Base-by-base conservation (phyloP, 345 rosid species). In the Garcia nutans region DNA sequence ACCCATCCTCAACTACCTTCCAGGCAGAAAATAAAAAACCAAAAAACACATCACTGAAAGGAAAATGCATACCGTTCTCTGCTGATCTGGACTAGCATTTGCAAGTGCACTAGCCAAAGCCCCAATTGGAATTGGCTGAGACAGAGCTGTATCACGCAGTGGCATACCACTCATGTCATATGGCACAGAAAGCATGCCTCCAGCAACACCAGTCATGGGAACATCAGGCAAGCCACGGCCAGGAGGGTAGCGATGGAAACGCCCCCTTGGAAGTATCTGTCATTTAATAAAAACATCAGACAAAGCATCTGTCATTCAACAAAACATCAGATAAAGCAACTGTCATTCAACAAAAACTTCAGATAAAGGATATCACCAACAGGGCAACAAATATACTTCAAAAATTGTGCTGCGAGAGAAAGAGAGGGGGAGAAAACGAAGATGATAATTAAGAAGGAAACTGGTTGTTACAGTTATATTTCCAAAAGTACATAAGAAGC, bases 101-200 rank as follows among this genome's bases (percentile, higher is more conserved):
- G 99, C 99, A 65, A 95, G 97, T 6, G 91, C 87, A 76, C 91
- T 73, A 73, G 97, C 93, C 87, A 95, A 76, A 78, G 97, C 96
- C 65, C 91, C 92, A 47, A 95, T 88, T 1, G 98, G 97, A 74
- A 94, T 70, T 58, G 90, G 76, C 72, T 88, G 99, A 76, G 93
- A 83, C 68, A 78, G 68, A 20, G 84, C 69, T 67, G 91, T 81
- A 80, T 88, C 96, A 69, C 95, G 91, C 77, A 87, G 20, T 9
- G 90, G 88, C 86, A 86, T 82, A 13, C 86, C 90, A 68, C 85
- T 87, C 85, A 89, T 85, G 67, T 92, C 93, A 74, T 88, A 88
- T 55, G 97, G 93, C 85, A 87, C 82, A 69, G 94, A 80, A 47
- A 88, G 86, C 91, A 93, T 90, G 26, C 91, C 90, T 84, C 94